Conservation (phyloP, 2,329 filamentous ascomycete genomes). For the Rutstroemia sp. region DNA sequence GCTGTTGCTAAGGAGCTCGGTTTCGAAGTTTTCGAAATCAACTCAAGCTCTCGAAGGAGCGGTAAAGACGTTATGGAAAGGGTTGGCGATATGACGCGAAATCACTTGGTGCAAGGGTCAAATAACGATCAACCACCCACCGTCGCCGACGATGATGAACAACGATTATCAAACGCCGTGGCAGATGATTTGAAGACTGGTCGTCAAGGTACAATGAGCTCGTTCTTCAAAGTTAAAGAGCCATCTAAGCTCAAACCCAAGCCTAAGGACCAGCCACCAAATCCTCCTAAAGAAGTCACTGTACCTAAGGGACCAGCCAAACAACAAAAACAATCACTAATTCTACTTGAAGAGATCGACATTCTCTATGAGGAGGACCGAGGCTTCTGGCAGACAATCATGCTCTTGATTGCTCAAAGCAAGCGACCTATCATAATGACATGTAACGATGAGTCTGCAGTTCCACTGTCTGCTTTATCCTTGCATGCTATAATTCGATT, state of each 20-base stretch:
- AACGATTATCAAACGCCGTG: constrained; percentile 37
- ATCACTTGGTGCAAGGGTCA: constrained; percentile 72
- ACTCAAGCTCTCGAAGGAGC: constrained; percentile 71
- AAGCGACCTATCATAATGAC: constrained; percentile 92
- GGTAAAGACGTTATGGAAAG: constrained; percentile 86
- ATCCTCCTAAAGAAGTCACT: neutral
- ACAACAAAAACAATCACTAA: constrained; percentile 83
- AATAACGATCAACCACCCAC: constrained; percentile 27
- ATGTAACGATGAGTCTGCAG: constrained; percentile 82
- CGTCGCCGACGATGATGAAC: constrained; percentile 27
- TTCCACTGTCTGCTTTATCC: constrained; percentile 68
- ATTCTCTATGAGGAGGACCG: constrained; percentile 92
- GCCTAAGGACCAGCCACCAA: constrained; percentile 21
- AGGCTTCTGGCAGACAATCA: constrained; percentile 83
- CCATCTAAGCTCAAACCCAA: constrained; percentile 18
- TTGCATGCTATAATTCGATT: constrained; percentile 82
- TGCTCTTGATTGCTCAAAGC: constrained; percentile 70
- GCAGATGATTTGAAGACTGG: constrained; percentile 55
- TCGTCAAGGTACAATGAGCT: constrained; percentile 70
- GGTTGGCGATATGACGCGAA: constrained; percentile 94
- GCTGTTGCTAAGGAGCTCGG: constrained; percentile 86
- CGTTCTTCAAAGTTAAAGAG: constrained; percentile 64
- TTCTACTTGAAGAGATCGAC: constrained; percentile 90
- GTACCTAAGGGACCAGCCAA: constrained; percentile 17
- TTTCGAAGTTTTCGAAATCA: constrained; percentile 94